Evolutionary conservation across 768 basidiomycete genomes (phyloP).

Genomic region (Phylloporus rhodoxanthus): DNA sequence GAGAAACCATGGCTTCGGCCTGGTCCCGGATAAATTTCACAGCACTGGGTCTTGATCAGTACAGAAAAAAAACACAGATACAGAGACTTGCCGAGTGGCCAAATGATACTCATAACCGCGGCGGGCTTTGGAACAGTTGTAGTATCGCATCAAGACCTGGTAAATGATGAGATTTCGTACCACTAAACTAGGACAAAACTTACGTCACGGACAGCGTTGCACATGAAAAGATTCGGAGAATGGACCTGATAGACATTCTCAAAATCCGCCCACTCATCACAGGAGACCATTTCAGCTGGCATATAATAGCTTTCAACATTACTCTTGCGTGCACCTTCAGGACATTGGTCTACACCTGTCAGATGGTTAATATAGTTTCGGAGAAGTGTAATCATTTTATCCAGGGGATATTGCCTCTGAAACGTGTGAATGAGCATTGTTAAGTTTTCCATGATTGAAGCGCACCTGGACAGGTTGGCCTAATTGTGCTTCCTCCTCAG

Average conservation of each 20-base stretch:
- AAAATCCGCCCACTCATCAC: constrained; percentile 74
- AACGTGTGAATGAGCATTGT: constrained; percentile 2
- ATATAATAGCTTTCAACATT: constrained; percentile 51
- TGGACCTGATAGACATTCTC: constrained; percentile 90
- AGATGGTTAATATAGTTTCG: constrained; percentile 57
- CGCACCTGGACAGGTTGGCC: constrained; percentile 14
- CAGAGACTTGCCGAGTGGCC: constrained; percentile 63
- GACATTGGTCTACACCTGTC: constrained; percentile 38
- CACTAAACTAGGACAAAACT: constrained; percentile 24
- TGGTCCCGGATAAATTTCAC: constrained; percentile 87
- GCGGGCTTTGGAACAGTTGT: constrained; percentile 71
- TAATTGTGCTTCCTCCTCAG: constrained; percentile 10
- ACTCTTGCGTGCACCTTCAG: constrained; percentile 27
- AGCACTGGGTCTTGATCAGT: constrained; percentile 41
- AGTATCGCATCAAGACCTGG: constrained; percentile 84
- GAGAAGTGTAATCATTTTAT: constrained; percentile 55
- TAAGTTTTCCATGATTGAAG: background rate
- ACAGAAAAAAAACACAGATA: constrained; percentile 1
- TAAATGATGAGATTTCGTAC: constrained; percentile 8
- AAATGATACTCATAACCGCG: constrained; percentile 83
- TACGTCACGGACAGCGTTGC: constrained; percentile 74
- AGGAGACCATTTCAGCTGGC: constrained; percentile 60
- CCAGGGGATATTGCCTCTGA: constrained; percentile 24
- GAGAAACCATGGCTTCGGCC: constrained; percentile 40
- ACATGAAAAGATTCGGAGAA: constrained; percentile 75